These are phyloP conservation scores for Trichoderma arundinaceum DNA, from an alignment of 2,329 filamentous ascomycete genomes.

Conservation along the genomic window DNA sequence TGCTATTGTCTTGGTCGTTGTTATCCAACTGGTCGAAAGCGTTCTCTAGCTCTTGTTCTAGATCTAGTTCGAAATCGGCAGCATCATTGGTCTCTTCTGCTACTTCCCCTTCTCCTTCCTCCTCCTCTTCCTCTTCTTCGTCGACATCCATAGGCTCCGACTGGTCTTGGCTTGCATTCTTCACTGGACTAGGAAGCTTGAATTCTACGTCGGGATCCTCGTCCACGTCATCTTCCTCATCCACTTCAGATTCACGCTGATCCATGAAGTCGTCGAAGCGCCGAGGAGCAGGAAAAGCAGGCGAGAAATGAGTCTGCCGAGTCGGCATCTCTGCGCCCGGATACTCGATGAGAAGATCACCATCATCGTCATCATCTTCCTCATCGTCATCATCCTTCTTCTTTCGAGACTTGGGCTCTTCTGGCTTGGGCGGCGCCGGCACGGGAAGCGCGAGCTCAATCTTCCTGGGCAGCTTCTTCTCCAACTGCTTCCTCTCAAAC, in stretches of 20 bases:
- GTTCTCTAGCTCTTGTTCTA: slow-evolving; percentile 61
- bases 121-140: slow-evolving; percentile 37
- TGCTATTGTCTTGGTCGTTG: slow-evolving; percentile 53
- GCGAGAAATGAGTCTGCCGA: slow-evolving; percentile 53
- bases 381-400: slow-evolving; percentile 56
- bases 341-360: slow-evolving; percentile 64
- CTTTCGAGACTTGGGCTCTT: slow-evolving; percentile 42
- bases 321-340: slow-evolving; percentile 54
- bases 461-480: slow-evolving; percentile 38
- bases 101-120: slow-evolving; percentile 37
- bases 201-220: slow-evolving; percentile 57
- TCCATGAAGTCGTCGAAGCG: slow-evolving; percentile 61
- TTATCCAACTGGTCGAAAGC: slow-evolving; percentile 60
- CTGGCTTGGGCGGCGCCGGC: slow-evolving; percentile 41
- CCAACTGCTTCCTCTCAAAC: slow-evolving; percentile 43
- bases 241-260: slow-evolving; percentile 53
- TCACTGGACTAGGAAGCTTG: slow-evolving; percentile 60
- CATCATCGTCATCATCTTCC: slow-evolving; percentile 62
- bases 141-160: slow-evolving; percentile 42
- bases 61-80: slow-evolving; percentile 46
- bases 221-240: slow-evolving; percentile 54
- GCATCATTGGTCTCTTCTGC: slow-evolving; percentile 30
- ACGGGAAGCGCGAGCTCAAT: slow-evolving; percentile 49
- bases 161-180: slow-evolving; percentile 40
- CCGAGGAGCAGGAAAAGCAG: slow-evolving; percentile 54